Conservation (phyloP, 116 monocot genomes). For the Cymodocea nodosa region DNA sequence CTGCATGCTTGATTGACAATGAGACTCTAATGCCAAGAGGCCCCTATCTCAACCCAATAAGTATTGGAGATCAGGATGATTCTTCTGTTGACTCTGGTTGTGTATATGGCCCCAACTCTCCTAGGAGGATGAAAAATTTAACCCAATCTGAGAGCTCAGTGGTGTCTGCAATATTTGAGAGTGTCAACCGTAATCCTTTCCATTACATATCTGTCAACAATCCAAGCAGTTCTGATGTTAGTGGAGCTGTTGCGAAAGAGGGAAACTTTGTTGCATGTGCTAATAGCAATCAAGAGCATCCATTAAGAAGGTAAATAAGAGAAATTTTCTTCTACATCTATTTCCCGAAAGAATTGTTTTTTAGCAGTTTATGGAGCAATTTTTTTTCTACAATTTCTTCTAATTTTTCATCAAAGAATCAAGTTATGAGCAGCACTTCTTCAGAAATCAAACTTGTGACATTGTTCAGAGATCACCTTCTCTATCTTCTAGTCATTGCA, state of each 20-base stretch:
- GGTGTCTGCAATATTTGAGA: constrained; percentile 65
- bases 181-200: constrained; percentile 33
- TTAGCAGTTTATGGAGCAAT: too few species aligned
- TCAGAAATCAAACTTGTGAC: too few species aligned
- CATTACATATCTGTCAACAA: constrained; percentile 26
- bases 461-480: too few species aligned
- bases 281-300: constrained; percentile 36
- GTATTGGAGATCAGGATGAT: neutral
- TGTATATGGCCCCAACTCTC: constrained; percentile 93
- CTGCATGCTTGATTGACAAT: constrained; percentile 6
- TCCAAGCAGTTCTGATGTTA: constrained; percentile 2
- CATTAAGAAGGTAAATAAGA: constrained; percentile 45
- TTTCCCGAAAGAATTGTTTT: too few species aligned
- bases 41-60: too few species aligned
- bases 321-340: too few species aligned
- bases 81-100: constrained; percentile 26
- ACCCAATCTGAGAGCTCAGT: constrained; percentile 47
- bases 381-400: too few species aligned
- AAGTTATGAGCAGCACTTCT: too few species aligned
- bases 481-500: too few species aligned
- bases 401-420: too few species aligned
- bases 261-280: constrained; percentile 5
- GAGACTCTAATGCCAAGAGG: neutral
- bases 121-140: constrained; percentile 58
- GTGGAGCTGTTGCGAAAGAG: constrained; percentile 9